These are phyloP conservation scores for Musa acuminata DNA, from an alignment of 176 grass and related monocot species.

Conservation along the genomic window DNA sequence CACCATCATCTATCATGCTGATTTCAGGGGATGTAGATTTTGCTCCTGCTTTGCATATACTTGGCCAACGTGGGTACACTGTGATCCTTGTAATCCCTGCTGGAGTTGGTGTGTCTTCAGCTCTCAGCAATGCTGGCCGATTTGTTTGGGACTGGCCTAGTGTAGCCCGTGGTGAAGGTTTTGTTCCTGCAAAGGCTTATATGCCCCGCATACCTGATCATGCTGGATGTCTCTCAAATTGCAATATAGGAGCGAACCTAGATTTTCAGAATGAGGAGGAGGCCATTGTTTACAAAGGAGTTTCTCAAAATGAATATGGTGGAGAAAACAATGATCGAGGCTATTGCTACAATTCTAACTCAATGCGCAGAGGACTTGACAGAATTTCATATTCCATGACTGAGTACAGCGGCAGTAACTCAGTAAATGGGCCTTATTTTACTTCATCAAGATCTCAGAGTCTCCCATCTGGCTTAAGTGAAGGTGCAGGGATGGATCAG, in stretches of 20 bases:
- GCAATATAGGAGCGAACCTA: slow-evolving; percentile 21
- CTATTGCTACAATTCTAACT: slow-evolving; percentile 38
- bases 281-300: slow-evolving; percentile 55
- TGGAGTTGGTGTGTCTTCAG: slow-evolving; percentile 55
- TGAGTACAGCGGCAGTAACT: slow-evolving; percentile 28
- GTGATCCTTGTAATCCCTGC: slow-evolving; percentile 61
- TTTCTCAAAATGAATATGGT: slow-evolving; percentile 35
- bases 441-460: slow-evolving; percentile 36
- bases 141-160: slow-evolving; percentile 78
- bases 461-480: slow-evolving; percentile 33
- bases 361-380: slow-evolving; percentile 28
- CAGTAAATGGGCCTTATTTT: slow-evolving; percentile 1
- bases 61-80: slow-evolving; percentile 71
- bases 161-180: slow-evolving; percentile 63
- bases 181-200: slow-evolving; percentile 37
- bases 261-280: slow-evolving; percentile 55
- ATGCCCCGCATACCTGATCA: slow-evolving; percentile 24
- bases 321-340: slow-evolving; percentile 31
- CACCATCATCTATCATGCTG: slow-evolving; percentile 68
- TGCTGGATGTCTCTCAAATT: slow-evolving; percentile 25
- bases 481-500: slow-evolving; percentile 24
- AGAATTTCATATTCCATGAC: slow-evolving; percentile 31
- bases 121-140: slow-evolving; percentile 62
- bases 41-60: slow-evolving; percentile 71
- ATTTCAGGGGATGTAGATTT: slow-evolving; percentile 90